Evolutionary conservation across 164 flowering plant genomes (phyloP), one percentile per base, ranked within the genome.

Genomic region (Vitis riparia): DNA sequence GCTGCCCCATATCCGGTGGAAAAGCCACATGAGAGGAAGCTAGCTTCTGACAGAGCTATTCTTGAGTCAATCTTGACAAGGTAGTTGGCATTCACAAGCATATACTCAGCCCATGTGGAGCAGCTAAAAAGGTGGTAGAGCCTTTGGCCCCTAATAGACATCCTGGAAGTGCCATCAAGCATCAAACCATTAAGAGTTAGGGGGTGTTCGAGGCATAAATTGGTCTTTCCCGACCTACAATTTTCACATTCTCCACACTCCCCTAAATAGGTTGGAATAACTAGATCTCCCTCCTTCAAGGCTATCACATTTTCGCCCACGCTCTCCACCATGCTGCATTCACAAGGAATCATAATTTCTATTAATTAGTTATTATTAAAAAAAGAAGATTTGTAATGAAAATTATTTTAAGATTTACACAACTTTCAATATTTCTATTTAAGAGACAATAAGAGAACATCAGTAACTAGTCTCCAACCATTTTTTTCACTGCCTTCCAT

Each of bases 81-180:
- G 56, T 65, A 75, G 16, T 66, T 75, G 27, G 62, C 59, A 49
- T 69, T 48, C 3, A 55, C 49, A 52, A 75, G 73, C 51, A 69
- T 67, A 66, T 82, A 86, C 66, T 86, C 84, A 0, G 86, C 64
- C 85, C 85, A 84, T n/a, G 86, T 86, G 11, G 86, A 75, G 70
- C 81, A 79, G 47, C 66, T 63, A 3, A 82, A 61, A 7, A 56
- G 3, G 15, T 82, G 85, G 81, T 82, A 83, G 14, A 86, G 56
- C 57, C 12, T 68, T 56, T 82, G 73, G 13, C 88, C 90, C 32
- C 52, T 61, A 8, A 75, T 48, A 0, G 77, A 71, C 79, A 83
- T 71, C 58, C 86, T 76, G 1, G 81, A 73, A 0, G 85, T 79
- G 44, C 68, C 76, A 55, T 85, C 90, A 0, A 59, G 69, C 90